phyloP scores from a whole-genome alignment of 441 rosid species.

The Mallotus repandus region DNA sequence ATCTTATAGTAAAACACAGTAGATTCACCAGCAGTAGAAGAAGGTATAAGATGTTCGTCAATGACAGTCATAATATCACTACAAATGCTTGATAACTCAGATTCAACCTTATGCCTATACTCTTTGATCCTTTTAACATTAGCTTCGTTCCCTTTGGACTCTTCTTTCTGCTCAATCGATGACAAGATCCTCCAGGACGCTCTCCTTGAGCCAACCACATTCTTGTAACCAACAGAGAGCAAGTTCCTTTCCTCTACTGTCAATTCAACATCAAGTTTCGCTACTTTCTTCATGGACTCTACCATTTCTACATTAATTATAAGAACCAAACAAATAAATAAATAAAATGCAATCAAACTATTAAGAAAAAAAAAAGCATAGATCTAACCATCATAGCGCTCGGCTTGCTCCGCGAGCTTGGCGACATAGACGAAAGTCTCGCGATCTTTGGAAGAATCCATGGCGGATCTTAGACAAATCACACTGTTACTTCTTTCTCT shows the following conservation, averaged over 20 bases:
- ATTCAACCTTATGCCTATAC: constrained; percentile 27
- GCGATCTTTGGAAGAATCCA: constrained; percentile 31
- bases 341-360: too few relatives aligned
- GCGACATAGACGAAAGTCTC: constrained; percentile 29
- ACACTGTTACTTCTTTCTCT: neutral
- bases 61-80: constrained; percentile 22
- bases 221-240: constrained; percentile 39
- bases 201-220: constrained; percentile 33
- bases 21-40: constrained; percentile 26
- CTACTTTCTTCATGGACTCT: constrained; percentile 31
- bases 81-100: constrained; percentile 25
- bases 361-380: neutral
- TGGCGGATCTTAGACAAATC: constrained; percentile 2
- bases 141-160: constrained; percentile 29
- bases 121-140: constrained; percentile 31
- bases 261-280: constrained; percentile 27
- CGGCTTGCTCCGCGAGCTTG: constrained; percentile 37
- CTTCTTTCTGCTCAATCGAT: constrained; percentile 34
- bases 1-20: constrained; percentile 30
- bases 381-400: constrained; percentile 28
- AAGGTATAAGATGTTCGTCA: constrained; percentile 27
- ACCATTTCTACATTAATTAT: constrained; percentile 30
- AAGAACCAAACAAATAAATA: too few relatives aligned
- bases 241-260: constrained; percentile 36
- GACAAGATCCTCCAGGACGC: constrained; percentile 38